Evolutionary conservation across 768 basidiomycete genomes (phyloP).

Genomic region (Brasilioporus rufonigricans): DNA sequence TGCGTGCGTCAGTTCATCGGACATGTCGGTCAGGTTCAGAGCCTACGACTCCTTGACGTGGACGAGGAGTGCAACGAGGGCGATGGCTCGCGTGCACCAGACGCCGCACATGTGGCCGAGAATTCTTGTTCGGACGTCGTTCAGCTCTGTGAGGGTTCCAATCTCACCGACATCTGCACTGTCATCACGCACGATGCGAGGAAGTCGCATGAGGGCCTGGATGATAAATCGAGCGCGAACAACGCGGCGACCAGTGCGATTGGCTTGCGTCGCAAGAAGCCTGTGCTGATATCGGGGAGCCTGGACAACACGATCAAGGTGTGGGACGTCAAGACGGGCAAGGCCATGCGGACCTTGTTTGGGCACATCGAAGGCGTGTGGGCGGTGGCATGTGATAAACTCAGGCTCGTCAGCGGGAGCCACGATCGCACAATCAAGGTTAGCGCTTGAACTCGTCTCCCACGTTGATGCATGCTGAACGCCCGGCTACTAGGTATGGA

Average conservation of each 20-base stretch:
- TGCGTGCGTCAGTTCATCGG: conserved; percentile 85
- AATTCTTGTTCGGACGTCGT: conserved; percentile 13
- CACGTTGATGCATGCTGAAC: neutral
- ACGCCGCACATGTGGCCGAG: conserved; percentile 14
- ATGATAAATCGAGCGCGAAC: conserved; percentile 10
- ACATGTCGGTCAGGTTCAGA: conserved; percentile 95
- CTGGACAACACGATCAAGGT: conserved; percentile 94
- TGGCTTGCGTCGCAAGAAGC: conserved; percentile 41
- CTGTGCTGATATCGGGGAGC: conserved; percentile 83
- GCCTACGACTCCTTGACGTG: conserved; percentile 73
- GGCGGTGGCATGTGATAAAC: conserved; percentile 90
- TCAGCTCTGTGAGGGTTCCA: conserved; percentile 12
- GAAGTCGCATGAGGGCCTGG: conserved; percentile 9
- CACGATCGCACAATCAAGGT: conserved; percentile 99
- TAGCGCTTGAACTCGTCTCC: conserved; percentile 19
- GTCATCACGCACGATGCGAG: conserved; percentile 28
- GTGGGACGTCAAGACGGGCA: conserved; percentile 91
- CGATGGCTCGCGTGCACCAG: conserved; percentile 7
- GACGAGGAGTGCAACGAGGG: conserved; percentile 45
- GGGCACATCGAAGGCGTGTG: conserved; percentile 99
- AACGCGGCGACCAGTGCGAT: conserved; percentile 13
- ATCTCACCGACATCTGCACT: conserved; percentile 26
- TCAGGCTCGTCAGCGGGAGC: conserved; percentile 88
- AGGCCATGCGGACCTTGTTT: conserved; percentile 79
- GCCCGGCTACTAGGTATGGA: conserved; percentile 73